Base-by-base conservation (phyloP, 208 protist species). In the Leishmania lainsoni region DNA sequence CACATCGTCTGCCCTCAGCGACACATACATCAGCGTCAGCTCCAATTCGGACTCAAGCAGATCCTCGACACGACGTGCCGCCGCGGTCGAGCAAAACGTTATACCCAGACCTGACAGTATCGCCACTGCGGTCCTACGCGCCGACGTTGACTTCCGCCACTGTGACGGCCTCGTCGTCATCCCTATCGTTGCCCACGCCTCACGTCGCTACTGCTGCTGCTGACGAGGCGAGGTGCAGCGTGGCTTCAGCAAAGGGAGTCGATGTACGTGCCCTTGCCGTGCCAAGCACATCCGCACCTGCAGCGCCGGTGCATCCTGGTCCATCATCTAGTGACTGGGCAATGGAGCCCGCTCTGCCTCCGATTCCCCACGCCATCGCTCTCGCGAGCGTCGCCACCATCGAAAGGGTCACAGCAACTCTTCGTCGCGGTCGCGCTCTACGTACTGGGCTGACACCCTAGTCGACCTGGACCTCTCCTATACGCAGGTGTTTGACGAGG, bases 381-480 rank as follows among this genome's bases (percentile, higher is more conserved):
- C 26, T 42, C 71, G n/a, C 29, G 49, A 59, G 71, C 1, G 71
- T 35, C 51, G 29, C 29, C 49, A 26, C 26, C 52, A 9, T 54
- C 3, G 68, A 5, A n/a, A 72, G 39, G 9, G 42, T 32, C 20
- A 29, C 68, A 5, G 42, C 68, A 3, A 42, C 42, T 14, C 26
- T 51, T 6, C 51, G n/a, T 59, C n/a, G 17, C 76, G 10, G 32
- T 52, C 29, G 45, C 58, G 35, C 77, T 17, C 65, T 20, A 54
- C 81, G 17, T 45, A 76, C 81, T 91, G 88, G 84, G 76, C 87
- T 0, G 69, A 86, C 32, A 88, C 90, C 22, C 75, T 93, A 12
- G 56, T 85, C 0, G 86, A 93, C 49, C 74, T 93, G 0, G 88
- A 93, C 49, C 84, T 93, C 48, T 91, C 90, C 42, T 93, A 89